A percentile compares a stretch with the other conserved stretches of the same genome.
Evolutionary conservation across 495 filamentous ascomycete genomes (phyloP).

Genomic region (Xylaria flabelliformis): DNA sequence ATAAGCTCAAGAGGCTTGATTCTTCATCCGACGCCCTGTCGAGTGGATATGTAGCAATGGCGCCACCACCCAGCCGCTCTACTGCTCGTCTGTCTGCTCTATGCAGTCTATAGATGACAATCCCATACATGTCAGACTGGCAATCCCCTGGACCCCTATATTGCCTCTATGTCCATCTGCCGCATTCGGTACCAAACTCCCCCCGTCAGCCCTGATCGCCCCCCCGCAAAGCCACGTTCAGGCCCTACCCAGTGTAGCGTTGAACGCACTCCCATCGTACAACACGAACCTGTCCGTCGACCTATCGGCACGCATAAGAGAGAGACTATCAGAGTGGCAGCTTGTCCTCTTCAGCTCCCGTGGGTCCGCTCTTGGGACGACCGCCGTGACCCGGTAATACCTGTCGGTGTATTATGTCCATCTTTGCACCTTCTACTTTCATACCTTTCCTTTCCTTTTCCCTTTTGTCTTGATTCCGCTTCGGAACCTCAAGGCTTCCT

Average conservation of each 20-base stretch:
- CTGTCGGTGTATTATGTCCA: constrained; percentile 28
- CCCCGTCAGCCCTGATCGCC: constrained; percentile 26
- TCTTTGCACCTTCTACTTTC: constrained; percentile 18
- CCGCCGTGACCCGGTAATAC: constrained; percentile 41
- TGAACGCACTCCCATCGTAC: constrained; percentile 25
- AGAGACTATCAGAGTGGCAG: constrained; percentile 18
- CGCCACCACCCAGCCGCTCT: constrained; percentile 11
- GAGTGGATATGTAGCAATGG: background rate
- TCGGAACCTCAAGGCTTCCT: constrained; percentile 12
- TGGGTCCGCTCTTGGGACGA: constrained; percentile 36
- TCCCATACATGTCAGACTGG: constrained; percentile 4
- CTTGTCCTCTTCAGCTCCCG: constrained; percentile 21
- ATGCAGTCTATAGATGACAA: background rate
- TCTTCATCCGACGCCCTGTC: constrained; percentile 15
- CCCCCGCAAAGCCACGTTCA: constrained; percentile 31
- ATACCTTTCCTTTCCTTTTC: constrained; percentile 15
- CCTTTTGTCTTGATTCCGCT: background rate
- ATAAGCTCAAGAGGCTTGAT: constrained; percentile 24
- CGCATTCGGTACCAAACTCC: constrained; percentile 24
- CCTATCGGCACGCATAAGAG: constrained; percentile 22
- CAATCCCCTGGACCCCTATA: constrained; percentile 24
- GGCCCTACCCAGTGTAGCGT: constrained; percentile 18
- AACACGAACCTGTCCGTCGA: constrained; percentile 13
- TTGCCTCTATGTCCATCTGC: constrained; percentile 10
- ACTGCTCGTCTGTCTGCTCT: constrained; percentile 16